These are phyloP conservation scores for Fonsecaea monophora DNA, from an alignment of 2,329 filamentous ascomycete species.

Conservation along the genomic window DNA sequence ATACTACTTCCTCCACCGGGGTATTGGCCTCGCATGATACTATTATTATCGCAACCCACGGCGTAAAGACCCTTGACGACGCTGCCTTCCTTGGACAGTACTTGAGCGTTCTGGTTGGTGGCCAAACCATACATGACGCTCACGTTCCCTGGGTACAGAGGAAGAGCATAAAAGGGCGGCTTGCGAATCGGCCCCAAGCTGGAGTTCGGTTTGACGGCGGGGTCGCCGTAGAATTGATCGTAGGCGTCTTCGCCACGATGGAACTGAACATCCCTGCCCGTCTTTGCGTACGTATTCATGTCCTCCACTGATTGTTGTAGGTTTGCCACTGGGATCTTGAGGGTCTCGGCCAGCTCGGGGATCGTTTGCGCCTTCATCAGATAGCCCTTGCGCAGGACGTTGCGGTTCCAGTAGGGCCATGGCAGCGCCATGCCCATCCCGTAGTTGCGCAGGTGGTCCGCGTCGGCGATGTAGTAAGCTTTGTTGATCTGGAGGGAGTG, in stretches of 20 bases:
- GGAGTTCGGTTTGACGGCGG: slow-evolving; percentile 41
- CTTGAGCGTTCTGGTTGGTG: slow-evolving; percentile 45
- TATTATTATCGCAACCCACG: slow-evolving; percentile 45
- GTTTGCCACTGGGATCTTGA: neutral
- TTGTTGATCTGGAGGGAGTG: neutral
- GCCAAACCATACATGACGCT: slow-evolving; percentile 45
- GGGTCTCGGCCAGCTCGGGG: neutral
- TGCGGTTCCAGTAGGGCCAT: neutral
- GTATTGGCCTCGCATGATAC: slow-evolving; percentile 47
- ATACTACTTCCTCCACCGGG: slow-evolving; percentile 47
- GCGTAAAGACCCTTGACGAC: slow-evolving; percentile 46
- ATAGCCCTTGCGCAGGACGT: slow-evolving; percentile 6
- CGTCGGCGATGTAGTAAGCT: neutral
- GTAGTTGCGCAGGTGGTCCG: neutral
- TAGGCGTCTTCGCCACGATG: slow-evolving; percentile 44
- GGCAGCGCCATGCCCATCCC: slow-evolving; percentile 12
- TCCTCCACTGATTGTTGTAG: slow-evolving; percentile 1
- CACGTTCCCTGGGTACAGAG: slow-evolving; percentile 47
- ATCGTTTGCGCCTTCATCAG: neutral
- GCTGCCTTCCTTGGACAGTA: slow-evolving; percentile 36
- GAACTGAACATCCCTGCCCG: slow-evolving; percentile 46
- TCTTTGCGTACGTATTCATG: slow-evolving; percentile 43
- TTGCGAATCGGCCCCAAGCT: slow-evolving; percentile 44
- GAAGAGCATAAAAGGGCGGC: slow-evolving; percentile 45
- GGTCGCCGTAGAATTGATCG: slow-evolving; percentile 45